Evolutionary conservation across 116 monocot genomes (phyloP), one percentile per base, ranked within the genome.

Genomic region (Posidonia oceanica): DNA sequence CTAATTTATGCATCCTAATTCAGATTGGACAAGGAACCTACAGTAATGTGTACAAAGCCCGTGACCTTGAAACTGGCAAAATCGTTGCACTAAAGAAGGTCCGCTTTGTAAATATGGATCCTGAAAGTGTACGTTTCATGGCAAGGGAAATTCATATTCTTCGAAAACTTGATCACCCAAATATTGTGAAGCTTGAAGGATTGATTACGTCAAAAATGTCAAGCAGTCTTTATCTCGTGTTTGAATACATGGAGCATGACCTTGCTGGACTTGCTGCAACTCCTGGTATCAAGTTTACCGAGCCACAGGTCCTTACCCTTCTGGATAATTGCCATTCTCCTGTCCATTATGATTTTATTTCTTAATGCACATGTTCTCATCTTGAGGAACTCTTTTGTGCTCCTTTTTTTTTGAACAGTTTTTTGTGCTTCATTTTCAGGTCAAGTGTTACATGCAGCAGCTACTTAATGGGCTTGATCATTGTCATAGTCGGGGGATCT

Each of bases 21-120:
- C 85, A 94, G 94, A 88, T 94, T 75, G 94, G 94, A 76, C 90
- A 94, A 82, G 94, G 94, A 70, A 94, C 94, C 20, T 94, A 94
- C 55, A 90, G 94, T 61, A 82, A 56, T 73, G 94, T 94, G 38
- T 94, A 85, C 73, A 83, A 78, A 79, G 94, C 90, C 57, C 85
- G 88, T 48, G 94, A 95, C 72, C 81, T 91, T 69, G 78, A 81
- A 72, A 88, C 74, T 23, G 86, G 83, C 60, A 88, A 95, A 63
- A 76, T 91, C 52, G 94, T 95, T 42, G 94, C 94, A 7, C 77
- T 95, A 14, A 95, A 95, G 81, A 91, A 88, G 71, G 94, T 95
- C 10, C 70, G 91, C 5, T 95, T 95, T 76, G 79, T 83, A 21
- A 86, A 88, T 70, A 76, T 84, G 84, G 91, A 95, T 69, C 84